Conservation (phyloP, 2,329 filamentous ascomycete genomes). For the Cercospora nicotianae region DNA sequence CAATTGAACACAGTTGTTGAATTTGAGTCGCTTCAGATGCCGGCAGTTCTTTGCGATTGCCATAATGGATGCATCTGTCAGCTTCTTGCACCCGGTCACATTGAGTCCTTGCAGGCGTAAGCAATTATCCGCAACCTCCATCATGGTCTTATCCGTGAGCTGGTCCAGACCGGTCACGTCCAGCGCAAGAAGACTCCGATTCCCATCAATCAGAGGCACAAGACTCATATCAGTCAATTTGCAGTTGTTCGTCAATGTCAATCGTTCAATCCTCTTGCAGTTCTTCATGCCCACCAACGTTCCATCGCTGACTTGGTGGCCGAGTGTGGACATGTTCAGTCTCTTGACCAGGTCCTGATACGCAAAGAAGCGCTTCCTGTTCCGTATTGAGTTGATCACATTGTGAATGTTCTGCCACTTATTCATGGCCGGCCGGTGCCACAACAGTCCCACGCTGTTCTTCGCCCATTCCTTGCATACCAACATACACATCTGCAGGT, state of each 20-base stretch:
- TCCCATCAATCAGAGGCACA: conserved; percentile 74
- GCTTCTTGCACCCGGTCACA: conserved; percentile 78
- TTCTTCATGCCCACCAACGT: conserved; percentile 77
- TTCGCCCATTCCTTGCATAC: conserved; percentile 93
- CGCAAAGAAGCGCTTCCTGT: conserved; percentile 75
- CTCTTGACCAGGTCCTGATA: conserved; percentile 90
- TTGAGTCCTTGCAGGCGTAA: conserved; percentile 86
- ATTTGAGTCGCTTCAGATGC: conserved; percentile 89
- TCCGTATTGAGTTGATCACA: conserved; percentile 76
- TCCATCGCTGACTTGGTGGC: conserved; percentile 78
- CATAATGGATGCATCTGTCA: conserved; percentile 84
- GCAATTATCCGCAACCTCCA: conserved; percentile 77
- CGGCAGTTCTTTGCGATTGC: conserved; percentile 77
- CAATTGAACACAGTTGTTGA: conserved; percentile 86
- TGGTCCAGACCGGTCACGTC: conserved; percentile 81
- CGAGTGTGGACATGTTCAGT: conserved; percentile 81
- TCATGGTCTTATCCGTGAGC: conserved; percentile 79
- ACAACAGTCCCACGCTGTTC: conserved; percentile 88
- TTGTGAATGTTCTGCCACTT: conserved; percentile 77
- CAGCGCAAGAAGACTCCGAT: conserved; percentile 77
- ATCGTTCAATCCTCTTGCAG: conserved; percentile 87
- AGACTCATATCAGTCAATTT: conserved; percentile 82
- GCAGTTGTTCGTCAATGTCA: conserved; percentile 88
- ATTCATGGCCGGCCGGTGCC: conserved; percentile 90
- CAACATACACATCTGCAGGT: conserved; percentile 85